Evolutionary conservation across 176 grass and related monocot species (phyloP), one percentile per base, ranked within the genome.

Genomic region (Aechmea fasciata): DNA sequence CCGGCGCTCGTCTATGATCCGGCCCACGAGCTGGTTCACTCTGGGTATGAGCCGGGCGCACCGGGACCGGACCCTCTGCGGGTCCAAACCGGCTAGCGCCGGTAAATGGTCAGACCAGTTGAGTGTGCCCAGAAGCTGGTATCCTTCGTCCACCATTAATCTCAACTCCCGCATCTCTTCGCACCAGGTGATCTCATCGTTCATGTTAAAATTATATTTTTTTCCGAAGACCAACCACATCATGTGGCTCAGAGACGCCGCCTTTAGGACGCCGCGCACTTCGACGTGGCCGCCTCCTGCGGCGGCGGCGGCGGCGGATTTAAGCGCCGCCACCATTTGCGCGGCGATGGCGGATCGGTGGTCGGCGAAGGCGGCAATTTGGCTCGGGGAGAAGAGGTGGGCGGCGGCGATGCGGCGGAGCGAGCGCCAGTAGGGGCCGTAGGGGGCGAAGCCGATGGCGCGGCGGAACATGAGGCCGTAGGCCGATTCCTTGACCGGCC

Each of bases 41-140:
- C 84, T 73, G 0, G 81, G 86, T 49, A 90, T 81, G 49, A 96
- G 87, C n/a, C 61, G 51, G 17, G 78, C 15, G 73, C 81, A 90
- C 70, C 84, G 77, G 47, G 84, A 62, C 6, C 84, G 76, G 13
- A 68, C 77, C 49, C 4, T 77, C 52, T 90, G 87, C 18, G 85
- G 72, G 76, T 96, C 87, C 18, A 96, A 79, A 55, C 73, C 50
- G 0, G 83, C 69, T 47, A 96, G 84, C 73, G 68, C 71, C 0
- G 81, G 64, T 64, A 96, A 79, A 74, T 96, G 91, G 70, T 96
- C 91, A 49, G 87, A 96, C 84, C 91, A 96, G 67, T 96, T 96
- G 66, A 85, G 84, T 23, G 75, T 69, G 0, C 87, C 91, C 0
- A 96, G 75, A 28, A 96, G 77, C 54, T 87, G 82, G 51, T 96